These are phyloP conservation scores for Stephania yunnanensis DNA, from an alignment of 164 flowering plant species.

Conservation along the genomic window DNA sequence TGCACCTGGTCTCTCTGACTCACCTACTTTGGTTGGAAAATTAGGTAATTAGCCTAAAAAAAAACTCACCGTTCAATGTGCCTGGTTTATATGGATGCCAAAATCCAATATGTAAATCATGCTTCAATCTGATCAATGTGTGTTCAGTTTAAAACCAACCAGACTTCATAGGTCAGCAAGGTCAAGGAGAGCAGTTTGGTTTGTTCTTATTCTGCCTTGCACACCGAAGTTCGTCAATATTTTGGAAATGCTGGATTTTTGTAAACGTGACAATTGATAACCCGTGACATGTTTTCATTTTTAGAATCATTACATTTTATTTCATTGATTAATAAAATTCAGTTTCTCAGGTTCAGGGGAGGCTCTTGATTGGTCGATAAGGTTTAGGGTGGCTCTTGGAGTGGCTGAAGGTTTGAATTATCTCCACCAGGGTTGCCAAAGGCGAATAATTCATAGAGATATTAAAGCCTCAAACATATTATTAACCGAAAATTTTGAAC, in stretches of 20 bases:
- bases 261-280: background rate
- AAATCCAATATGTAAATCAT: no score
- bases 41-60: no score
- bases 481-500: constrained; percentile 55
- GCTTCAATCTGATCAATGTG: no score
- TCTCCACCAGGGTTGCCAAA: constrained; percentile 72
- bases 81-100: no score
- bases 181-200: no score
- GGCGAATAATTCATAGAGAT: constrained; percentile 94
- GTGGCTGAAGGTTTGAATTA: constrained; percentile 78
- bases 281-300: background rate
- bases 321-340: constrained; percentile 9
- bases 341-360: constrained; percentile 46
- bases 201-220: no score
- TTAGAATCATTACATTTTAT: background rate
- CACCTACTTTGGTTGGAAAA: no score
- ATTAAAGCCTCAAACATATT: constrained; percentile 93
- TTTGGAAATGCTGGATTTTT: background rate
- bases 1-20: no score
- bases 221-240: no score
- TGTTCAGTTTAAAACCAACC: no score
- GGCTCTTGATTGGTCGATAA: constrained; percentile 52
- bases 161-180: no score
- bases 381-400: constrained; percentile 75
- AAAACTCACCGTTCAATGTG: no score